A percentile compares a stretch with the other conserved stretches of the same genome.
phyloP scores from a whole-genome alignment of 805 yeast genomes.

The Lipomyces starkeyi region DNA sequence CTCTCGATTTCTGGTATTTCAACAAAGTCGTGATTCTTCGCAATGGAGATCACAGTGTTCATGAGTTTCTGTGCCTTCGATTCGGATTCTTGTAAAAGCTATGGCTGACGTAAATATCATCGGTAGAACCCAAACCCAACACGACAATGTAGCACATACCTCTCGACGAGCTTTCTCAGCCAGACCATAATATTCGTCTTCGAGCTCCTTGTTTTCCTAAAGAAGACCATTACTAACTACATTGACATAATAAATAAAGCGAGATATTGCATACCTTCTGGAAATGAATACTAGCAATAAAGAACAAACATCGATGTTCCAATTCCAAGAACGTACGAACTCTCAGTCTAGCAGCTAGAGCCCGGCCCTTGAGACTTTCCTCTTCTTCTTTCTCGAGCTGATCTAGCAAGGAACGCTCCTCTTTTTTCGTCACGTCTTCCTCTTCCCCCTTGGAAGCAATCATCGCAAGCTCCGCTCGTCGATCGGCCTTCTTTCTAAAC shows the following conservation, averaged over 20 bases:
- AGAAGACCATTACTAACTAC: conserved; percentile 42
- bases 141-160: conserved; percentile 44
- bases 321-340: conserved; percentile 61
- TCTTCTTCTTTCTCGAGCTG: conserved; percentile 35
- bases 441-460: conserved; percentile 12
- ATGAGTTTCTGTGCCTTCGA: conserved; percentile 30
- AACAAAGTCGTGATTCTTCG: conserved; percentile 36
- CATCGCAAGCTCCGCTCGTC: conserved; percentile 7
- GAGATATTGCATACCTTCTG: conserved; percentile 50
- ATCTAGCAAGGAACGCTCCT: conserved; percentile 25
- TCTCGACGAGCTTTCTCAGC: conserved; percentile 68
- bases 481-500: conserved; percentile 25
- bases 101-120: conserved; percentile 31
- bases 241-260: conserved; percentile 37
- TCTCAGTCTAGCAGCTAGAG: conserved; percentile 38
- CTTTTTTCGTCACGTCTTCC: conserved; percentile 32
- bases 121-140: conserved; percentile 45
- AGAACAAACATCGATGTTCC: conserved; percentile 77
- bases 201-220: conserved; percentile 52
- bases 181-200: conserved; percentile 58
- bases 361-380: conserved; percentile 25
- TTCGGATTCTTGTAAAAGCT: conserved; percentile 38
- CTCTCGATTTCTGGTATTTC: conserved; percentile 40
- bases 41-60: conserved; percentile 21
- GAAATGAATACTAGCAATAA: conserved; percentile 74